Conservation (phyloP, 202 grass and related monocot genomes). For the Panicum hallii region DNA sequence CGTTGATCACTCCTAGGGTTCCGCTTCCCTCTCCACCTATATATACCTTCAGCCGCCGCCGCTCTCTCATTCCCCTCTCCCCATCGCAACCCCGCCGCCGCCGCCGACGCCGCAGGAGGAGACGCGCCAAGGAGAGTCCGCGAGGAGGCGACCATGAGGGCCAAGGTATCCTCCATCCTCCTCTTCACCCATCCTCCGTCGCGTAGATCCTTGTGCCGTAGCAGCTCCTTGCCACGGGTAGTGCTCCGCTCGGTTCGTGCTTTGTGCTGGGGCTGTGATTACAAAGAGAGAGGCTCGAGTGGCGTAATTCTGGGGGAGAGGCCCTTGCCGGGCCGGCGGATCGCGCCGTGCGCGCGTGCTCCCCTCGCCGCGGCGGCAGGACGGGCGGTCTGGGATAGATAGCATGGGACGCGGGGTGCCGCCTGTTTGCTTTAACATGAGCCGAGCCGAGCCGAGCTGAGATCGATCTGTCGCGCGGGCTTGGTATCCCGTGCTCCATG, state of each 20-base stretch:
- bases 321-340: neutral
- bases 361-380: neutral
- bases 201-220: neutral
- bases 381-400: neutral
- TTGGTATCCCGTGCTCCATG: conserved; percentile 37
- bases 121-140: conserved; percentile 24
- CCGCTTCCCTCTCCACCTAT: conserved; percentile 31
- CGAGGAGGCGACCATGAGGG: conserved; percentile 65
- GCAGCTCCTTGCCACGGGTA: neutral
- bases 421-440: neutral
- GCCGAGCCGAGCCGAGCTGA: neutral
- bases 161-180: conserved; percentile 54
- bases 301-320: conserved; percentile 34
- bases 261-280: conserved; percentile 47
- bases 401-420: conserved; percentile 41
- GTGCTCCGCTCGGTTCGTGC: neutral
- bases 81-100: conserved; percentile 16
- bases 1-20: conserved; percentile 49
- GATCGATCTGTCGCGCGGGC: conserved; percentile 22
- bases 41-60: conserved; percentile 21
- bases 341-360: conserved; percentile 24
- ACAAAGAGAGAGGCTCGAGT: conserved; percentile 65
- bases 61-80: neutral
- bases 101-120: conserved; percentile 18
- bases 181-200: neutral